A percentile compares a stretch with the other conserved stretches of the same genome.
Conservation (phyloP, 2,329 filamentous ascomycete species). For the Paraconiothyrium sp. region DNA sequence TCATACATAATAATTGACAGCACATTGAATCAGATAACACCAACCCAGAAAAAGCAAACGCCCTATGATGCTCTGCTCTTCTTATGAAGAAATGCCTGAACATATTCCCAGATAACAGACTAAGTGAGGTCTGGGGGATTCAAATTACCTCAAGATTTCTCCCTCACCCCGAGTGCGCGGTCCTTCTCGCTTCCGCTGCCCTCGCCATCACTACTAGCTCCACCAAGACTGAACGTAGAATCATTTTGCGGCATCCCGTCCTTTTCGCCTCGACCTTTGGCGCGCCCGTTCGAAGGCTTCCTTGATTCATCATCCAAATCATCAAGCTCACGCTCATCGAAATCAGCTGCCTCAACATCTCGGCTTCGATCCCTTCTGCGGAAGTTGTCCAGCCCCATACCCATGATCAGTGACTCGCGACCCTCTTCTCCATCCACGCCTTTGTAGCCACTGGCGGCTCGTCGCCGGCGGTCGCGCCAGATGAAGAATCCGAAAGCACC, state of each 20-base stretch:
- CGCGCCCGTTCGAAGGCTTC: slow-evolving; percentile 36
- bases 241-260: slow-evolving; percentile 45
- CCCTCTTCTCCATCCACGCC: slow-evolving; percentile 55
- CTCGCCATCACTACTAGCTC: slow-evolving; percentile 53
- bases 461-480: slow-evolving; percentile 63
- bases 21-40: background rate
- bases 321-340: slow-evolving; percentile 70
- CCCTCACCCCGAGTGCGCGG: slow-evolving; percentile 35
- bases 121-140: background rate
- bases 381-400: slow-evolving; percentile 60
- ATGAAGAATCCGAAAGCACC: slow-evolving; percentile 77
- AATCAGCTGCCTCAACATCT: slow-evolving; percentile 70
- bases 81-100: slow-evolving; percentile 8
- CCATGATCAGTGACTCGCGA: slow-evolving; percentile 54
- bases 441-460: slow-evolving; percentile 54
- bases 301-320: slow-evolving; percentile 54
- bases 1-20: background rate
- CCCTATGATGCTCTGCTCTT: slow-evolving; percentile 17
- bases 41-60: slow-evolving; percentile 8
- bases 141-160: slow-evolving; percentile 29
- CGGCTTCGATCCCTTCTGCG: slow-evolving; percentile 48
- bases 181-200: slow-evolving; percentile 47
- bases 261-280: slow-evolving; percentile 37
- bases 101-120: background rate
- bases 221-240: slow-evolving; percentile 59